Evolutionary conservation across 352 stramenopile genomes (phyloP).

Genomic region (Elongisporangium anandrum): DNA sequence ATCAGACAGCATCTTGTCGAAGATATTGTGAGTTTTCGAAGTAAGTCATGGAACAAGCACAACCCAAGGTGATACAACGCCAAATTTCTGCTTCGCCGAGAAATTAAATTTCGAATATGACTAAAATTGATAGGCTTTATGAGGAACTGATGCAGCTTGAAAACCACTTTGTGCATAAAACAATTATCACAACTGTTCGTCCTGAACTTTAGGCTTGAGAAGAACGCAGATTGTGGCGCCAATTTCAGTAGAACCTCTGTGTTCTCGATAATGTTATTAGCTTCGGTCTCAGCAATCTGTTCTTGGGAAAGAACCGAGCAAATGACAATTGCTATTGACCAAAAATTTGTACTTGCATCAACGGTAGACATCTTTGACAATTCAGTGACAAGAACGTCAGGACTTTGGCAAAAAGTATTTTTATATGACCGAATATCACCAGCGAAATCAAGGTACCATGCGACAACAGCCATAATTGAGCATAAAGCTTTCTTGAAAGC

Average conservation of each 20-base stretch:
- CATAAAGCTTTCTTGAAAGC: not conserved
- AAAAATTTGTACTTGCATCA: not conserved
- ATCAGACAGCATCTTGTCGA: constrained; percentile 37
- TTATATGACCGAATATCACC: not conserved
- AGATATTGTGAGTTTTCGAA: constrained; percentile 46
- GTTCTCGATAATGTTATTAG: not conserved
- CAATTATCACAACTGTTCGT: not conserved
- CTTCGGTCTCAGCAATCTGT: not conserved
- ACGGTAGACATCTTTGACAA: not conserved
- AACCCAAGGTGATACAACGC: constrained; percentile 25
- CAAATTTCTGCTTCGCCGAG: constrained; percentile 7
- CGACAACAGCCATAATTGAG: not conserved
- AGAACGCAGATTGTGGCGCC: not conserved
- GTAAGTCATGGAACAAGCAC: constrained; percentile 43
- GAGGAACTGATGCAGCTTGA: constrained; percentile 17
- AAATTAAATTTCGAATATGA: constrained; percentile 6
- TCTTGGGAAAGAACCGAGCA: not conserved
- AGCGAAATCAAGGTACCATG: not conserved
- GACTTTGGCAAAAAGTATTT: not conserved
- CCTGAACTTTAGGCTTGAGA: not conserved
- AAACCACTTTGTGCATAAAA: not conserved
- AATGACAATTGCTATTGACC: not conserved
- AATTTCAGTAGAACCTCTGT: constrained; percentile 5
- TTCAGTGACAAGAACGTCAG: not conserved
- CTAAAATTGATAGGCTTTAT: constrained; percentile 3